A percentile compares a stretch with the other conserved stretches of the same genome.
Conservation (phyloP, 1,284 basidiomycete genomes). For the Puccinia horiana region DNA sequence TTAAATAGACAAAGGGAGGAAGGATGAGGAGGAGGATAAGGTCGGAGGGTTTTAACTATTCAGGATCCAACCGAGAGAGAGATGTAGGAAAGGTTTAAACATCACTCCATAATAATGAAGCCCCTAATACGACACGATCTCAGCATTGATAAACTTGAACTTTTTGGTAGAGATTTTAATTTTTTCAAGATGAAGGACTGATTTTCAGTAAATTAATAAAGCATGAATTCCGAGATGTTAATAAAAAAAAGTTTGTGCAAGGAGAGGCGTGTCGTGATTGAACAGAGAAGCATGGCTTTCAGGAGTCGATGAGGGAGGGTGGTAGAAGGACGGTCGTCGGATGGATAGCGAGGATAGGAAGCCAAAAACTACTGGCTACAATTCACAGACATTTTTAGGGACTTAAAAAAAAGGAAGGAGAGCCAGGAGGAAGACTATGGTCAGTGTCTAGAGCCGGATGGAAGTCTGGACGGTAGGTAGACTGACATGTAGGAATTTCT, state of each 20-base stretch:
- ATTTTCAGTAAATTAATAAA: background rate
- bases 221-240: background rate
- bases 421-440: background rate
- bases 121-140: too few species aligned
- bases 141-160: too few species aligned
- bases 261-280: background rate
- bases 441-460: background rate
- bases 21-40: too few species aligned
- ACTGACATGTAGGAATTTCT: conserved; percentile 32
- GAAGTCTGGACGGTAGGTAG: background rate
- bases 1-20: too few species aligned
- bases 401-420: background rate
- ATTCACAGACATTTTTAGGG: conserved; percentile 18
- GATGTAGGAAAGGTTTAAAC: too few species aligned
- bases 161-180: too few species aligned
- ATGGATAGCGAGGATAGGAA: background rate
- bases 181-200: background rate
- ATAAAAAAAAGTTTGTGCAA: background rate
- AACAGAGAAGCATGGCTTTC: background rate
- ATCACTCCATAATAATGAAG: too few species aligned
- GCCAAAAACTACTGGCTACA: background rate
- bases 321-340: background rate
- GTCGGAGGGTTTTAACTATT: too few species aligned
- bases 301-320: background rate
- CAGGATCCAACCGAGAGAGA: too few species aligned